These are phyloP conservation scores for Protoeuglena noctilucae DNA, from an alignment of 139 green algal species.

Conservation along the genomic window DNA sequence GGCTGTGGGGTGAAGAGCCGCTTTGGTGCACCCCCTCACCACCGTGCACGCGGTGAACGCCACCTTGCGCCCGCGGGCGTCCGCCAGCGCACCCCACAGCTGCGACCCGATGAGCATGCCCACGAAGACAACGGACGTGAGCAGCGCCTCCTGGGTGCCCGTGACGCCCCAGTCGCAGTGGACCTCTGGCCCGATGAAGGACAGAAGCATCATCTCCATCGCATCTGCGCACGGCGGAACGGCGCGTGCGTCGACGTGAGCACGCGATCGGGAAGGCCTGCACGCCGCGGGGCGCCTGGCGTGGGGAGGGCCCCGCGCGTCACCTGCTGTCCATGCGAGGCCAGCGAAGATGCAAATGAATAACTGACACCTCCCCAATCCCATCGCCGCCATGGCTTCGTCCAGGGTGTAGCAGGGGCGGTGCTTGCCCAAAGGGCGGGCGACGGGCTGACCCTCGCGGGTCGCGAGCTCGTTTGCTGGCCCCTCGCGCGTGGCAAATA, in stretches of 20 bases:
- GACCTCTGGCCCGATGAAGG: constrained; percentile 22
- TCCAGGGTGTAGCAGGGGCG: background rate
- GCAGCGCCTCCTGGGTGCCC: constrained; percentile 5
- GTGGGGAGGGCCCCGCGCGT: constrained; percentile 17
- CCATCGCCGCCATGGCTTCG: background rate
- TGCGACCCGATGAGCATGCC: constrained; percentile 27
- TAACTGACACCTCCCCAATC: constrained; percentile 24
- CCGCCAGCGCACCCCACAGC: constrained; percentile 18
- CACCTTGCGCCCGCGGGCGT: constrained; percentile 9
- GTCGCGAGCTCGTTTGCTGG: too few relatives aligned
- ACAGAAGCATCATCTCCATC: constrained; percentile 23
- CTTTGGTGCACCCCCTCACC: too few relatives aligned
- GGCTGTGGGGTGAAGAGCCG: too few relatives aligned
- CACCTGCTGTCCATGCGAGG: constrained; percentile 24
- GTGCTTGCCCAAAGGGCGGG: too few relatives aligned
- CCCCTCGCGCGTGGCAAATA: too few relatives aligned
- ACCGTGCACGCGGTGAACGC: constrained; percentile 1
- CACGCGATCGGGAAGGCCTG: background rate
- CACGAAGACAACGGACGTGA: constrained; percentile 24
- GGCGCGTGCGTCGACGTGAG: too few relatives aligned
- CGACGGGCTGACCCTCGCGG: too few relatives aligned
- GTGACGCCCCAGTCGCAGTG: constrained; percentile 12
- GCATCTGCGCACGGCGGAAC: background rate
- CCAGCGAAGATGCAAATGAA: constrained; percentile 17
- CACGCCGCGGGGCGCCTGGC: too few relatives aligned